These are phyloP conservation scores for Aspergillus cristatus DNA, from an alignment of 495 filamentous ascomycete species.

Conservation along the genomic window DNA sequence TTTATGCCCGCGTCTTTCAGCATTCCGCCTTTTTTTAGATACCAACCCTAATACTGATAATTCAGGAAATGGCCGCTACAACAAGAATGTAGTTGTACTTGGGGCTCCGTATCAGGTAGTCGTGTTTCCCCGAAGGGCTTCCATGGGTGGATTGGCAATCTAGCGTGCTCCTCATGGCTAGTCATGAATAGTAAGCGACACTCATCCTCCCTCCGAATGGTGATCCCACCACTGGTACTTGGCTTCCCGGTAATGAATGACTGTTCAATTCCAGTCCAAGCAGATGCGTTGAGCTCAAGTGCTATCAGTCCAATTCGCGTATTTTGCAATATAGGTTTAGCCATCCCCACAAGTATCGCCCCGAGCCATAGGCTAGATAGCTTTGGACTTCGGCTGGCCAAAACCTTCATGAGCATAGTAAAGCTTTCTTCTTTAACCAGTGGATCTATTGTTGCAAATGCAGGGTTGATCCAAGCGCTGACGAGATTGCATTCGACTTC, in stretches of 20 bases:
- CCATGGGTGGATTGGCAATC: conserved; percentile 15
- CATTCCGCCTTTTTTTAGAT: conserved; percentile 4
- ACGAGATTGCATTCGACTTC: conserved; percentile 22
- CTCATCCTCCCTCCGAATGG: conserved; percentile 17
- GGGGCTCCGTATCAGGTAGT: conserved; percentile 15
- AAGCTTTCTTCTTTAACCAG: conserved; percentile 2
- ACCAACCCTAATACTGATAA: conserved; percentile 12
- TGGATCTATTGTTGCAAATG: conserved; percentile 16
- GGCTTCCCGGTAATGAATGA: conserved; percentile 14
- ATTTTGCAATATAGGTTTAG: conserved; percentile 11
- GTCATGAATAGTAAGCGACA: conserved; percentile 21
- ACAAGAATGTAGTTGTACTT: conserved; percentile 16
- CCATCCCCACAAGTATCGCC: conserved; percentile 12
- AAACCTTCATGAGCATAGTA: conserved; percentile 3
- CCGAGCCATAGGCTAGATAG: conserved; percentile 19
- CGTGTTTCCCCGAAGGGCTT: conserved; percentile 18
- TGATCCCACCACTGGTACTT: conserved; percentile 4
- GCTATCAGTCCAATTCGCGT: conserved; percentile 12
- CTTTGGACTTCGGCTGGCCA: conserved; percentile 11
- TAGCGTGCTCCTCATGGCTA: conserved; percentile 10
- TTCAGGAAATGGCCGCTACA: conserved; percentile 7
- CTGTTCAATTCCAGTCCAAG: conserved; percentile 14
- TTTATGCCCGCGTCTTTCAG: too few species aligned
- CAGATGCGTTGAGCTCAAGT: conserved; percentile 14
- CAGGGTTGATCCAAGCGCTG: conserved; percentile 24